Percentiles rank a stretch among this genome's conserved stretches.
phyloP scores from a whole-genome alignment of 257 asterid species.

The Datura wrightii region DNA sequence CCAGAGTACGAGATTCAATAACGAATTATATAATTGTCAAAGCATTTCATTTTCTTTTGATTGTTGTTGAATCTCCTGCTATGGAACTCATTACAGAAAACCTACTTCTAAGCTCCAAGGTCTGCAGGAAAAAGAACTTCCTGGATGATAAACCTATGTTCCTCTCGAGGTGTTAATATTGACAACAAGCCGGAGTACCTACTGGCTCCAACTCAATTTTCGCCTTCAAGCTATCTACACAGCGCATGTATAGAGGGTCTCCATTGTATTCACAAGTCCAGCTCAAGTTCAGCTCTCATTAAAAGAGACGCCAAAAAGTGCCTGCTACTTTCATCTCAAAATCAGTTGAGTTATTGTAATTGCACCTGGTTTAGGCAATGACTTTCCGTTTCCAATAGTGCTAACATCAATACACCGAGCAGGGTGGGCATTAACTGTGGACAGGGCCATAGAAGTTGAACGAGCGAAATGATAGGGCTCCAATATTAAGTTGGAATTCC shows the following conservation, averaged over 20 bases:
- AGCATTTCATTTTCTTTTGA: conserved; percentile 25
- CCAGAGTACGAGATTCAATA: not conserved
- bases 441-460: conserved; percentile 44
- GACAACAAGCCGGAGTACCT: conserved; percentile 28
- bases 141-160: conserved; percentile 28
- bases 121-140: conserved; percentile 31
- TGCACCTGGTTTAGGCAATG: conserved; percentile 30
- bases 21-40: conserved; percentile 26
- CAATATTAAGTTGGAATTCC: conserved; percentile 40
- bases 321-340: conserved; percentile 28
- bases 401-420: conserved; percentile 21
- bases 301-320: conserved; percentile 32
- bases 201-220: conserved; percentile 36
- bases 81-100: conserved; percentile 27
- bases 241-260: not conserved
- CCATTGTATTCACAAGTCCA: conserved; percentile 17
- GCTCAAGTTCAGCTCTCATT: not conserved
- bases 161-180: conserved; percentile 31
- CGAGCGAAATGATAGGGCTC: conserved; percentile 38
- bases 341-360: not conserved
- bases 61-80: conserved; percentile 29
- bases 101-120: conserved; percentile 45
- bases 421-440: conserved; percentile 36
- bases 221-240: conserved; percentile 37
- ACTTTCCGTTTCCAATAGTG: conserved; percentile 23